A percentile compares a stretch with the other conserved stretches of the same genome.
Conservation (phyloP, 495 filamentous ascomycete genomes). For the Trichocladium antarcticum region DNA sequence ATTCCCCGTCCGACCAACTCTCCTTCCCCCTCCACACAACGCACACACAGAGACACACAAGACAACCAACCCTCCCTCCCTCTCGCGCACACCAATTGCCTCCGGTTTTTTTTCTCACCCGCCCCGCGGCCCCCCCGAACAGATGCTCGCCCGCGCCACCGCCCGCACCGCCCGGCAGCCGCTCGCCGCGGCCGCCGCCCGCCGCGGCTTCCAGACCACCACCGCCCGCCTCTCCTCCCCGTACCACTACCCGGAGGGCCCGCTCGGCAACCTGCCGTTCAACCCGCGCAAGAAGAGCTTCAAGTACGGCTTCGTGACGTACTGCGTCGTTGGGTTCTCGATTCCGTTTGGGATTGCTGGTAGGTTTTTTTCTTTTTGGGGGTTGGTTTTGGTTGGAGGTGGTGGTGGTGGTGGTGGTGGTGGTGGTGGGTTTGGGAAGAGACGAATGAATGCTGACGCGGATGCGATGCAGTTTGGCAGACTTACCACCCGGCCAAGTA, state of each 20-base stretch:
- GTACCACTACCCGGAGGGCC: conserved; percentile 97
- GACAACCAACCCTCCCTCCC: background rate
- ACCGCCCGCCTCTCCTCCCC: conserved; percentile 75
- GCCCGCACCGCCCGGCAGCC: background rate
- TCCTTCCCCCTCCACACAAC: too few relatives aligned
- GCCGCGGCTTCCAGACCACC: conserved; percentile 90
- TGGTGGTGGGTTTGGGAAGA: too few relatives aligned
- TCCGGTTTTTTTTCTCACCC: too few relatives aligned
- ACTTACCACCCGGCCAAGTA: conserved; percentile 52
- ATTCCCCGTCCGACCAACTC: background rate
- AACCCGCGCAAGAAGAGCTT: conserved; percentile 85
- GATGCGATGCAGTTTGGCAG: conserved; percentile 60
- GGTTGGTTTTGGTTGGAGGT: background rate
- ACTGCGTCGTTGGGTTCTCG: conserved; percentile 66
- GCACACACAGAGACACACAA: too few relatives aligned
- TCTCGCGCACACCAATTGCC: too few relatives aligned
- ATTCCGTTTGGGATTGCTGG: conserved; percentile 71
- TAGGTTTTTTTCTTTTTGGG: conserved; percentile 39
- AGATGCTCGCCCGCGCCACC: background rate
- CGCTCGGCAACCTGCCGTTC: conserved; percentile 89
- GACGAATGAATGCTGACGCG: background rate
- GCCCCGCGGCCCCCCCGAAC: background rate
- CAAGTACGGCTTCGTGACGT: conserved; percentile 67
- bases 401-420: background rate
- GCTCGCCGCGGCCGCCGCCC: conserved; percentile 44